These are phyloP conservation scores for Otatea glauca DNA, from an alignment of 176 grass and related monocot genomes.

Conservation along the genomic window DNA sequence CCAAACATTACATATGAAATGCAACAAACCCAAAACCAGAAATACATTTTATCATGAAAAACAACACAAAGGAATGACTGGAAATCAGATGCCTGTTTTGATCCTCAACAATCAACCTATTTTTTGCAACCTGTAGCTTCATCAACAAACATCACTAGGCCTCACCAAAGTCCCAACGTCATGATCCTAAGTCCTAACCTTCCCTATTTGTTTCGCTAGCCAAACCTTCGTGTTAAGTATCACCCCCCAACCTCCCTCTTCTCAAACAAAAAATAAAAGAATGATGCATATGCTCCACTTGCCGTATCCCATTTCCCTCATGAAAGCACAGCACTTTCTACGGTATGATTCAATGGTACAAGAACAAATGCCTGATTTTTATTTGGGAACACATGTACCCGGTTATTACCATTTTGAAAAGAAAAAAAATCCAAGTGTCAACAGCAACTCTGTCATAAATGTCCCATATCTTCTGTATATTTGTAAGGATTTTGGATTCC, in stretches of 20 bases:
- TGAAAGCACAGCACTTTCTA: neutral
- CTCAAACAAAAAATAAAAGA: no score
- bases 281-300: neutral
- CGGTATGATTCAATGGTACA: neutral
- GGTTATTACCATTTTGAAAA: neutral
- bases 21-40: neutral
- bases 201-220: no score
- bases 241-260: no score
- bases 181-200: neutral
- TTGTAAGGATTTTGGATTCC: neutral
- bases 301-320: neutral
- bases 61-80: neutral
- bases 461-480: neutral
- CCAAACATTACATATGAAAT: neutral
- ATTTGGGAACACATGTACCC: neutral
- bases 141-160: neutral
- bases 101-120: neutral
- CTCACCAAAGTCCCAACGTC: neutral
- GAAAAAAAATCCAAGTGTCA: neutral
- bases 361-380: neutral
- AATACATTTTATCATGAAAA: neutral
- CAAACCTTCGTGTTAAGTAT: no score
- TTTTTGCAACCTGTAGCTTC: neutral
- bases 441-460: neutral
- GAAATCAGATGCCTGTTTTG: neutral